phyloP scores from a whole-genome alignment of 2,329 filamentous ascomycete genomes.

The Colletotrichum lentis region DNA sequence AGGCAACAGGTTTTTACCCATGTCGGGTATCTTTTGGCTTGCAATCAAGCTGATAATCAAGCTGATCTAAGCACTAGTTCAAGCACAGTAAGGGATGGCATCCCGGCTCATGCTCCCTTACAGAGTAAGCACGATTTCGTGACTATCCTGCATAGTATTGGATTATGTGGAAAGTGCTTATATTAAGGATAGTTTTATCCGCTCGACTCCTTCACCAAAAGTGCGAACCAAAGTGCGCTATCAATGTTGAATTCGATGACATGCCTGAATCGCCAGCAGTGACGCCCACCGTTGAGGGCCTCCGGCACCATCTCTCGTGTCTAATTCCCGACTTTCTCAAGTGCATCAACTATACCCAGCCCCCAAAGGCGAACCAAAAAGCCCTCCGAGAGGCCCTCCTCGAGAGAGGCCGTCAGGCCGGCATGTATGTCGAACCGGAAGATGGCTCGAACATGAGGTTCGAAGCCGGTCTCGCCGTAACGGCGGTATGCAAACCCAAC shows the following conservation, averaged over 20 bases:
- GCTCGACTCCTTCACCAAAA: neutral
- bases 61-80: too few species aligned
- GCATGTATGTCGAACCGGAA: conserved; percentile 3
- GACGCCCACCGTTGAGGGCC: neutral
- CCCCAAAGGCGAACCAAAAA: neutral
- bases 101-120: neutral
- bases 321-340: conserved; percentile 17
- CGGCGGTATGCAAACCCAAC: conserved; percentile 12
- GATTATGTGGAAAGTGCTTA: neutral
- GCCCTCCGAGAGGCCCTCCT: conserved; percentile 7
- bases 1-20: too few species aligned
- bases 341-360: conserved; percentile 10
- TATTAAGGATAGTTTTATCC: neutral
- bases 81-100: neutral
- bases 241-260: neutral
- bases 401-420: conserved; percentile 5
- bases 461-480: conserved; percentile 24
- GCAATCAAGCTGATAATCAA: too few species aligned
- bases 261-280: conserved; percentile 5
- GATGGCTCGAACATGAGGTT: conserved; percentile 27
- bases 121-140: neutral
- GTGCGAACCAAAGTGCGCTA: neutral
- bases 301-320: conserved; percentile 16
- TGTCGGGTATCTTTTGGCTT: too few species aligned
- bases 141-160: neutral